Evolutionary conservation across 2,329 filamentous ascomycete genomes (phyloP).

Genomic region (Zasmidium cellare): DNA sequence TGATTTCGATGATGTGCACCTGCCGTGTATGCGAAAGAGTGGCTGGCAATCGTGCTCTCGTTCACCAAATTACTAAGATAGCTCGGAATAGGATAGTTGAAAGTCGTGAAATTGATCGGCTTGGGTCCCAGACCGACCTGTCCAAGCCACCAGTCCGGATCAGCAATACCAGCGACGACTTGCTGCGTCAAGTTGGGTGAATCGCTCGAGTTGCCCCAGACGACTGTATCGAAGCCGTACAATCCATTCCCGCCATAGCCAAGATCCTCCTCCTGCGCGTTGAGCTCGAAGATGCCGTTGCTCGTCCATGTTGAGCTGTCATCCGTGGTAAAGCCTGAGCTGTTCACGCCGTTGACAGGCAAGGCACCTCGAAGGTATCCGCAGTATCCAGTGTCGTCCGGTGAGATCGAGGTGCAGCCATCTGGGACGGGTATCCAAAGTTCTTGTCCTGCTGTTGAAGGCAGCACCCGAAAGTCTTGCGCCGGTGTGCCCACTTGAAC

Average conservation of each 20-base stretch:
- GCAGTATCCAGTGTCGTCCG: slow-evolving; percentile 26
- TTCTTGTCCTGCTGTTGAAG: slow-evolving; percentile 36
- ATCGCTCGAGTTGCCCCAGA: slow-evolving; percentile 20
- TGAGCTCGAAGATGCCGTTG: slow-evolving; percentile 35
- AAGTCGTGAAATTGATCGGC: slow-evolving; percentile 41
- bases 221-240: slow-evolving; percentile 39
- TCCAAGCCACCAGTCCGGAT: slow-evolving; percentile 40
- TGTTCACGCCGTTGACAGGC: slow-evolving; percentile 26
- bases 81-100: slow-evolving; percentile 34
- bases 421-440: slow-evolving; percentile 37
- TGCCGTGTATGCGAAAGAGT: slow-evolving; percentile 44
- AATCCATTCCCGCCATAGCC: slow-evolving; percentile 33
- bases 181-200: slow-evolving; percentile 31
- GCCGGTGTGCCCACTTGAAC: slow-evolving; percentile 27
- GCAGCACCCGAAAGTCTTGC: slow-evolving; percentile 23
- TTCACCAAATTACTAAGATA: slow-evolving; percentile 34
- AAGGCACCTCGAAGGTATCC: slow-evolving; percentile 30
- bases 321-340: slow-evolving; percentile 32
- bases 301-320: slow-evolving; percentile 35
- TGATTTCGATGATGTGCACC: slow-evolving; percentile 33
- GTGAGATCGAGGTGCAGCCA: slow-evolving; percentile 31
- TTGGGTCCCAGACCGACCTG: slow-evolving; percentile 38
- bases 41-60: slow-evolving; percentile 35
- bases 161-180: slow-evolving; percentile 38
- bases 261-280: slow-evolving; percentile 30